A percentile compares a stretch with the other conserved stretches of the same genome.
Evolutionary conservation across 768 basidiomycete genomes (phyloP).

Genomic region (Collybiopsis confluens): DNA sequence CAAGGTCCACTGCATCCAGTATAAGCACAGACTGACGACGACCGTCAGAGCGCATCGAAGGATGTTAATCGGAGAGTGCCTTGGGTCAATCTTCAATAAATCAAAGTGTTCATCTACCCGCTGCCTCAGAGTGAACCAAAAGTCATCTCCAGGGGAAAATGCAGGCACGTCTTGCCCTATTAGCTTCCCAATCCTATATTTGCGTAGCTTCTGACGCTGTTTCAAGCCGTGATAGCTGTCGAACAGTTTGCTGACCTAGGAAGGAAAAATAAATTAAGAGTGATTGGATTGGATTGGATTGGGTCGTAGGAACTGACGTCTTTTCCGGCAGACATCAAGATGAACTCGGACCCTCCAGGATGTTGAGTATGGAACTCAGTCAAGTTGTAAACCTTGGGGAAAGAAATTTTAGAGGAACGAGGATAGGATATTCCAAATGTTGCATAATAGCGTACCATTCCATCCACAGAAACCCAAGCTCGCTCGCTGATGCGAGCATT

Average conservation of each 20-base stretch:
- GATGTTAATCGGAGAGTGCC: background rate
- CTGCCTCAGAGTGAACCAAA: no score
- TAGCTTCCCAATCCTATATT: background rate
- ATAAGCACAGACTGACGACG: background rate
- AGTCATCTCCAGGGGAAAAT: background rate
- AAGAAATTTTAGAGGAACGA: no score
- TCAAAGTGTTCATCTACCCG: background rate
- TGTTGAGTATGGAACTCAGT: background rate
- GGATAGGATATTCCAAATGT: no score
- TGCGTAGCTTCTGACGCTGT: background rate
- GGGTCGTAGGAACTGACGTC: background rate
- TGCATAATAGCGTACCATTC: background rate
- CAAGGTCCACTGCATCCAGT: background rate
- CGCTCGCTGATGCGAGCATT: background rate
- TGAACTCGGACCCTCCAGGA: background rate
- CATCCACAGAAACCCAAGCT: background rate
- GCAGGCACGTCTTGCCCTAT: background rate
- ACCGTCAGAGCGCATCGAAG: background rate
- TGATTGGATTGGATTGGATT: no score
- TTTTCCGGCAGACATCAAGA: slow-evolving; percentile 1
- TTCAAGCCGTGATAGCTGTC: no score
- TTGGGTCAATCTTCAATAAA: background rate
- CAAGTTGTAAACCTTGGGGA: background rate
- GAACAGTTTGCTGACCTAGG: background rate
- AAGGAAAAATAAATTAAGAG: background rate